A percentile compares a stretch with the other conserved stretches of the same genome.
phyloP scores from a whole-genome alignment of 768 basidiomycete genomes.

The Mycena amicta region DNA sequence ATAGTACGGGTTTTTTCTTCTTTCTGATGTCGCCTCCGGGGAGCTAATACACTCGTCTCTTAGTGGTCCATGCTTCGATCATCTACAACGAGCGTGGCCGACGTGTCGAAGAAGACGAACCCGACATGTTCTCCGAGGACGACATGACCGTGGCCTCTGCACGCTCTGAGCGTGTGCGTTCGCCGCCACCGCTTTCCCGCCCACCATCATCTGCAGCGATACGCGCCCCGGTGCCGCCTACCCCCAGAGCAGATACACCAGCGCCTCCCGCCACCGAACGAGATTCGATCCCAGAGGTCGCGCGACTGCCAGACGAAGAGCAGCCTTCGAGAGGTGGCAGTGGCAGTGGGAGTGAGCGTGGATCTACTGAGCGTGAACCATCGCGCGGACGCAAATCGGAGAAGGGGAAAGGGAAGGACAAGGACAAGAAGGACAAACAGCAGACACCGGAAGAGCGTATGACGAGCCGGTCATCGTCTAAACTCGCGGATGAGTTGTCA shows the following conservation, averaged over 20 bases:
- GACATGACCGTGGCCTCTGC: constrained; percentile 48
- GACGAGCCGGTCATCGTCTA: constrained; percentile 36
- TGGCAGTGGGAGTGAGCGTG: neutral
- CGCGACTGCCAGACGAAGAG: constrained; percentile 18
- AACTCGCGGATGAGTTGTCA: constrained; percentile 45
- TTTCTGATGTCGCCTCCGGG: no score
- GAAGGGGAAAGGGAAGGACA: constrained; percentile 30
- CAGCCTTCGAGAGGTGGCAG: neutral
- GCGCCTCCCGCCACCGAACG: neutral
- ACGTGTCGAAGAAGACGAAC: constrained; percentile 73
- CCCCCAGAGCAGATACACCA: constrained; percentile 8
- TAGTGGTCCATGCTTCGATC: constrained; percentile 81
- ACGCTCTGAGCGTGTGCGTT: constrained; percentile 42
- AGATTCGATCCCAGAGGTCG: constrained; percentile 15
- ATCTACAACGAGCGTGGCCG: constrained; percentile 82
- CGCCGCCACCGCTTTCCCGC: constrained; percentile 55
- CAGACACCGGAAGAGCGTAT: constrained; percentile 33
- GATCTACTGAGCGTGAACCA: constrained; percentile 19
- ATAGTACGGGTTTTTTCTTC: constrained; percentile 66
- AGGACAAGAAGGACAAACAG: constrained; percentile 28
- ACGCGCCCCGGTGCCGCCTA: constrained; percentile 28
- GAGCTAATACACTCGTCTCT: constrained; percentile 8
- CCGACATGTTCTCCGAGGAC: constrained; percentile 66
- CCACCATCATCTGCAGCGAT: constrained; percentile 32
- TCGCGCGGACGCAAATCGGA: constrained; percentile 22